These are phyloP conservation scores for Citrus unshiu DNA, from an alignment of 345 rosid genomes.

Conservation along the genomic window DNA sequence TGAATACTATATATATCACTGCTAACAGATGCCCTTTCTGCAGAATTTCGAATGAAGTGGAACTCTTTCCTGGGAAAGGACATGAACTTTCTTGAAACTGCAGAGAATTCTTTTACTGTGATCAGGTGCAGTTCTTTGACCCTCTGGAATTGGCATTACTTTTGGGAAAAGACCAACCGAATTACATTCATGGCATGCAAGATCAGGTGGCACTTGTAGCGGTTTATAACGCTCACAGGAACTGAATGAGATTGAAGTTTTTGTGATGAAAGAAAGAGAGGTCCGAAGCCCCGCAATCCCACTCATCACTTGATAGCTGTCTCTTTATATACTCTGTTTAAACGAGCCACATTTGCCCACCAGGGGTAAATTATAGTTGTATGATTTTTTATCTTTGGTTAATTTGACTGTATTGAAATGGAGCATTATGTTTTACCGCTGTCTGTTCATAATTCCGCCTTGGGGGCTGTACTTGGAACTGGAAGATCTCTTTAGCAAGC, in stretches of 20 bases:
- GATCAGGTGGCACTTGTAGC: conserved; percentile 4
- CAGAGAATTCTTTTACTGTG: background rate
- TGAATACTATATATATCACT: background rate
- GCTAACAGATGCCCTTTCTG: background rate
- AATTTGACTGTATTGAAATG: background rate
- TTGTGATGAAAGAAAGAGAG: background rate
- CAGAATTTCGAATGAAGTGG: conserved; percentile 12
- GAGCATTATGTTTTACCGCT: background rate
- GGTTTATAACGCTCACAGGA: background rate
- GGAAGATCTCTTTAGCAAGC: background rate
- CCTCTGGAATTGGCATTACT: background rate
- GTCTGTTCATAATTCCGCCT: background rate
- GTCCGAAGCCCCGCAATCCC: background rate
- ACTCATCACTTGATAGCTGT: background rate
- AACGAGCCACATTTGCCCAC: background rate
- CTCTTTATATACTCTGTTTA: background rate
- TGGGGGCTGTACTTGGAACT: background rate
- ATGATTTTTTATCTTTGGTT: conserved; percentile 1
- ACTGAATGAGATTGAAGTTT: background rate
- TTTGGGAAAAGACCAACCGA: conserved; percentile 4
- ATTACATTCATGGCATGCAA: conserved; percentile 8
- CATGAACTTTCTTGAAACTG: background rate
- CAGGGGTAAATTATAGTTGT: background rate
- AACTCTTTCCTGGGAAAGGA: conserved; percentile 7
- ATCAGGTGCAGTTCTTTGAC: background rate